phyloP scores from a whole-genome alignment of 768 basidiomycete genomes.

The Auriscalpium vulgare region DNA sequence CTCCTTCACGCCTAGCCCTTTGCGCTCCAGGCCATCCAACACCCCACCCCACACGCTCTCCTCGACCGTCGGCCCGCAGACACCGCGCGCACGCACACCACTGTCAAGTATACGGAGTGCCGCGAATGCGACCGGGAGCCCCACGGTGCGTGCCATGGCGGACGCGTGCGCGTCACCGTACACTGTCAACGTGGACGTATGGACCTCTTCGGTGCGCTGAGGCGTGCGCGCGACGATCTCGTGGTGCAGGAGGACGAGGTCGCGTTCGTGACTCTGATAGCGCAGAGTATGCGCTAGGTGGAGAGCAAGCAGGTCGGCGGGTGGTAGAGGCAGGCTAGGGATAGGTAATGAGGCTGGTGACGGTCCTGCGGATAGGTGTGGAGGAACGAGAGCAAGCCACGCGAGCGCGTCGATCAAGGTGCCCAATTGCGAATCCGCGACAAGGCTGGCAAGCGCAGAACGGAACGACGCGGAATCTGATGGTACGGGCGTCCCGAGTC shows the following conservation, averaged over 20 bases:
- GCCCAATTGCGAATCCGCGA: conserved; percentile 17
- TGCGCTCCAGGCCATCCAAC: conserved; percentile 48
- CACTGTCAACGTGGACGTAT: conserved; percentile 58
- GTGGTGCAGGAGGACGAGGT: conserved; percentile 83
- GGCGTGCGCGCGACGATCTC: conserved; percentile 51
- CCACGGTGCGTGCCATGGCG: conserved; percentile 90
- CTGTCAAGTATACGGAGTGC: conserved; percentile 67
- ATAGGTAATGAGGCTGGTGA: conserved; percentile 31
- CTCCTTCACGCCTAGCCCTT: conserved; percentile 34
- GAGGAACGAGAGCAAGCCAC: conserved; percentile 36
- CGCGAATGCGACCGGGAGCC: conserved; percentile 81
- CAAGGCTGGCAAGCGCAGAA: conserved; percentile 24
- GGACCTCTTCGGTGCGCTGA: conserved; percentile 34
- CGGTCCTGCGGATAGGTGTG: conserved; percentile 12
- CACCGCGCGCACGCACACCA: conserved; percentile 41
- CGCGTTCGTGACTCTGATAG: conserved; percentile 66
- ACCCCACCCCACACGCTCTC: conserved; percentile 54
- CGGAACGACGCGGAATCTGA: conserved; percentile 25
- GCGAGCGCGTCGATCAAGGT: conserved; percentile 34
- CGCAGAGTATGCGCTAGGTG: conserved; percentile 64
- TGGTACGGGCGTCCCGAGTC: conserved; percentile 20
- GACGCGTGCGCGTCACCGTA: conserved; percentile 54
- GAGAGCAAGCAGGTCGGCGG: conserved; percentile 68
- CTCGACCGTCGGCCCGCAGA: conserved; percentile 57
- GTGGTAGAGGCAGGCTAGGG: conserved; percentile 34